Evolutionary conservation across 768 basidiomycete genomes (phyloP).

Genomic region (Gelatoporia subvermispora): DNA sequence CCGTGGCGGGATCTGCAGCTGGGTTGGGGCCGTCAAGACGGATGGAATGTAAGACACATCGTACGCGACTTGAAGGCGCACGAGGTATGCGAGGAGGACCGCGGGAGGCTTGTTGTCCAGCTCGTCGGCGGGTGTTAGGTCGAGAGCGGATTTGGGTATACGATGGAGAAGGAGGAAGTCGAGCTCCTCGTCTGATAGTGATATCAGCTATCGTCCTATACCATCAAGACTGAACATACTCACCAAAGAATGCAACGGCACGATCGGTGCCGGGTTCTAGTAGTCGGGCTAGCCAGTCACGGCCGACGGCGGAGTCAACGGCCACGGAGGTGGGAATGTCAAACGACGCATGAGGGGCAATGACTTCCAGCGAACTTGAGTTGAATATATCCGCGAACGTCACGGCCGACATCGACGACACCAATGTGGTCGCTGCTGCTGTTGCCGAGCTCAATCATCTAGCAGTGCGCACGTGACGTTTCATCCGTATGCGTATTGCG

Average conservation of each 20-base stretch:
- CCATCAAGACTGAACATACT: constrained; percentile 12
- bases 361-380: constrained; percentile 52
- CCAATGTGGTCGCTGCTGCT: no score
- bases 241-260: constrained; percentile 73
- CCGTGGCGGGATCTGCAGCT: no score
- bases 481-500: no score
- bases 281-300: constrained; percentile 54
- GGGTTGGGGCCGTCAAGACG: constrained; percentile 24
- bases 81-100: constrained; percentile 52
- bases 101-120: constrained; percentile 25
- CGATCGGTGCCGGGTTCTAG: constrained; percentile 43
- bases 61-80: constrained; percentile 71
- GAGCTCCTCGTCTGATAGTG: constrained; percentile 30
- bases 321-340: constrained; percentile 45
- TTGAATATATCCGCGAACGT: constrained; percentile 27
- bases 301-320: constrained; percentile 24
- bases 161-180: constrained; percentile 28
- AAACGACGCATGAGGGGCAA: constrained; percentile 60
- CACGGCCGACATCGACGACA: no score
- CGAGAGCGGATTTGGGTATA: constrained; percentile 19
- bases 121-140: constrained; percentile 27
- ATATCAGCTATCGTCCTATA: background rate
- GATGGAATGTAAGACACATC: constrained; percentile 78
- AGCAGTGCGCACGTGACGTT: no score
- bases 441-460: no score